A percentile compares a stretch with the other conserved stretches of the same genome.
Evolutionary conservation across 2,329 filamentous ascomycete genomes (phyloP).

Genomic region (Trichoderma afroharzianum): DNA sequence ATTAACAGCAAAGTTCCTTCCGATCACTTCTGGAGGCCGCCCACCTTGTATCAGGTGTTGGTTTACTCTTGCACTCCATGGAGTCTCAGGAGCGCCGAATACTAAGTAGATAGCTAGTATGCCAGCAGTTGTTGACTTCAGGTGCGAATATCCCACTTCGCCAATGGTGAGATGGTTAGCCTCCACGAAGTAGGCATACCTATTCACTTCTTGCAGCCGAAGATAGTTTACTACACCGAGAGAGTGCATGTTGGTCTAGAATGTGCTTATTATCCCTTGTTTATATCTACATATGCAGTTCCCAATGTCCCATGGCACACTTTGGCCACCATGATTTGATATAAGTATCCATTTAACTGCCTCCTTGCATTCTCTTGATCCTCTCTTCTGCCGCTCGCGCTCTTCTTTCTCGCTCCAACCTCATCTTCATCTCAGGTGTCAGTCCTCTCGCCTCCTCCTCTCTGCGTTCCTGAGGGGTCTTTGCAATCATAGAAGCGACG

Average conservation of each 20-base stretch:
- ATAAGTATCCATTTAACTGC: conserved; percentile 15
- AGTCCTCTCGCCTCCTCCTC: conserved; percentile 82
- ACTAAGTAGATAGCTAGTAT: neutral
- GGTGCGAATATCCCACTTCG: neutral
- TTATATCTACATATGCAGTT: neutral
- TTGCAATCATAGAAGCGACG: conserved; percentile 53
- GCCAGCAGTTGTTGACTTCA: neutral
- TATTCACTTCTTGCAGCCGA: neutral
- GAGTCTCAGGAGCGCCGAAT: neutral
- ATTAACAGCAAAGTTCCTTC: neutral
- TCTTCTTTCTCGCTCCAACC: conserved; percentile 80
- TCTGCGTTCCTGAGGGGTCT: conserved; percentile 74
- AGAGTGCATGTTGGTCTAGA: neutral
- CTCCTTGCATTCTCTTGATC: conserved; percentile 57
- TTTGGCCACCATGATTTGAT: neutral
- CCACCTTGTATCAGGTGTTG: neutral
- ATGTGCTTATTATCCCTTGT: neutral
- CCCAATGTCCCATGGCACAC: neutral
- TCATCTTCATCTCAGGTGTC: conserved; percentile 81
- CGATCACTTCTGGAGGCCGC: neutral
- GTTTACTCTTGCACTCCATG: neutral
- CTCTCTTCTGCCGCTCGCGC: conserved; percentile 90
- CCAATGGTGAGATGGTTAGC: neutral
- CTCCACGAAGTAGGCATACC: neutral
- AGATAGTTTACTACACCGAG: neutral